Evolutionary conservation across 805 yeast species (phyloP).

Genomic region (Saccharomycopsis sp.): DNA sequence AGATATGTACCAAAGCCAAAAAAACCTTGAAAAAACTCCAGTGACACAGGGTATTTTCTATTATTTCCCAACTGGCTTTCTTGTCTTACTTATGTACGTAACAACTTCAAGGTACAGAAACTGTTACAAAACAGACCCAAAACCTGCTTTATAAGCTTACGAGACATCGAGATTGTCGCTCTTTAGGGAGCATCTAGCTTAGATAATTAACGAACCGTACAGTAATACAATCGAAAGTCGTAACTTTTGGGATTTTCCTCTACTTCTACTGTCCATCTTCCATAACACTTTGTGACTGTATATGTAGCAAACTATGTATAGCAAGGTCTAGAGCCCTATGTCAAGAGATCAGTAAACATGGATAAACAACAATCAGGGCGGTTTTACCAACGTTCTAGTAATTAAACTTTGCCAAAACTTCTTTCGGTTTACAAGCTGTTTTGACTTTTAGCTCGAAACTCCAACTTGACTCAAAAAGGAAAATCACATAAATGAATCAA

Average conservation of each 20-base stretch:
- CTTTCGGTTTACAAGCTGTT: neutral
- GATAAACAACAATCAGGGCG: too few relatives aligned
- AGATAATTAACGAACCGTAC: neutral
- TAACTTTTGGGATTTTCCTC: neutral
- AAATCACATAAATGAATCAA: neutral
- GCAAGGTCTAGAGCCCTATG: too few relatives aligned
- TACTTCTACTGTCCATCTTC: too few relatives aligned
- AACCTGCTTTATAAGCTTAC: neutral
- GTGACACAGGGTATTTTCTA: neutral
- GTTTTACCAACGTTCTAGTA: too few relatives aligned
- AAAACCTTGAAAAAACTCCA: neutral
- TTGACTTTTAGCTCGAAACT: neutral
- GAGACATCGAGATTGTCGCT: neutral
- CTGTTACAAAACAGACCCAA: neutral
- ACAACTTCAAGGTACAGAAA: neutral
- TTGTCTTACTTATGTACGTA: neutral
- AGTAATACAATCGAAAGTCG: neutral
- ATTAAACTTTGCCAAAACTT: neutral
- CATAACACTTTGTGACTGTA: neutral
- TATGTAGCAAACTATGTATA: too few relatives aligned
- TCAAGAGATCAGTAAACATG: too few relatives aligned
- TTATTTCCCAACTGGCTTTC: neutral
- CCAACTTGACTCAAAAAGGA: neutral
- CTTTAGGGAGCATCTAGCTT: neutral
- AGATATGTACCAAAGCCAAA: neutral